Evolutionary conservation across 2,329 filamentous ascomycete genomes (phyloP), one percentile per base, ranked within the genome.

Genomic region (Verticillium zaregamsianum): DNA sequence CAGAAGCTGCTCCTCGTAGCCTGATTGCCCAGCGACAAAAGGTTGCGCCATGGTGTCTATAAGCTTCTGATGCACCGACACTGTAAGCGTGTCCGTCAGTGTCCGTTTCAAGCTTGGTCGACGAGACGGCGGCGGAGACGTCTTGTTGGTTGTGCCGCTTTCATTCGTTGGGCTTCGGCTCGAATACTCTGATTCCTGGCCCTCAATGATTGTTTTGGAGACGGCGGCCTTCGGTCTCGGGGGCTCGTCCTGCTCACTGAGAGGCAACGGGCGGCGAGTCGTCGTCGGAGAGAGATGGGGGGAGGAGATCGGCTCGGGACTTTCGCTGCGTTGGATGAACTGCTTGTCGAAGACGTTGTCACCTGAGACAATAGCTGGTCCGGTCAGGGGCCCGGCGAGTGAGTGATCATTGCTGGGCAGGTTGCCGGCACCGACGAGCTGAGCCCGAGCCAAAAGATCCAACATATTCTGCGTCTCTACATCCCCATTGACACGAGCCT

Each of bases 381-480:
- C 93, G 1, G 90, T 97, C 58, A 96, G 74, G 39, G 94, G 91
- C 3, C 89, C 69, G 7, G 72, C 68, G 68, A 73, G 74, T 66
- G 72, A 71, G 55, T 76, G 70, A 59, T 82, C 81, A 14, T 76
- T 72, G 63, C 80, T 78, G 32, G 82, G 82, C 35, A 88, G 74
- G 64, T 87, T 88, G 60, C 88, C 87, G 40, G 87, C 83, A 20
- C 87, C 89, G 61, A 94, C 86, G 28, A 97, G 77, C 67, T 94
- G 91, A 56, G 93, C 91, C 69, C 89, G 88, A 55, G 91, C 89
- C 64, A 97, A 80, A 62, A 97, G 80, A 70, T 98, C 93, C 76
- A 97, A 86, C 90, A 97, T 93, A 70, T 89, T 90, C 75, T 97
- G 92, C 57, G 93, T 85, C 68, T 97, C 94, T 59, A 91, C 80